Percentiles rank a stretch among this genome's conserved stretches.
Evolutionary conservation across 306 rosid genomes (phyloP).

Genomic region (Datisca glomerata): DNA sequence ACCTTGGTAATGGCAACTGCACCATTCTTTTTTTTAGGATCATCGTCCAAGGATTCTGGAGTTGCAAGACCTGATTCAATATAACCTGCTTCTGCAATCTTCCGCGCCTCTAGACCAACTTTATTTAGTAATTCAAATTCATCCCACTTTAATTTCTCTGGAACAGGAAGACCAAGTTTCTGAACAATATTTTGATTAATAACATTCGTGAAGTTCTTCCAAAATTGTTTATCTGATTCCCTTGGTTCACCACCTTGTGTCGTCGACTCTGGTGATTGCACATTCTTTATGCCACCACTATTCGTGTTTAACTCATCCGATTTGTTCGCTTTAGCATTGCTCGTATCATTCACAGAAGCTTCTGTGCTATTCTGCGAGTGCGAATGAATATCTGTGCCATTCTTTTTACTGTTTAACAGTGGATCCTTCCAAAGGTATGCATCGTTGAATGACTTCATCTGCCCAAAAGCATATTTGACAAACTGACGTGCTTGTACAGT

Average conservation of each 20-base stretch:
- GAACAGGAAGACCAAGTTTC: slow-evolving; percentile 63
- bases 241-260: slow-evolving; percentile 23
- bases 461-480: slow-evolving; percentile 90
- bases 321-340: slow-evolving; percentile 12
- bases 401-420: slow-evolving; percentile 19
- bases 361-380: slow-evolving; percentile 17
- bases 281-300: slow-evolving; percentile 26
- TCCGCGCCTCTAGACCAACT: slow-evolving; percentile 66
- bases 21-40: slow-evolving; percentile 23
- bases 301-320: slow-evolving; percentile 19
- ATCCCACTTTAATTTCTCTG: slow-evolving; percentile 82
- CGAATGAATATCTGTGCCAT: slow-evolving; percentile 22
- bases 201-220: slow-evolving; percentile 62
- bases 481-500: slow-evolving; percentile 79
- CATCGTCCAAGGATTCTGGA: slow-evolving; percentile 34
- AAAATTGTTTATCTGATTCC: slow-evolving; percentile 52
- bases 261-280: slow-evolving; percentile 19
- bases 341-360: slow-evolving; percentile 18
- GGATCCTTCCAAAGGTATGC: slow-evolving; percentile 30
- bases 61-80: slow-evolving; percentile 86
- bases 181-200: slow-evolving; percentile 59
- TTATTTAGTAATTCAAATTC: slow-evolving; percentile 65
- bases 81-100: slow-evolving; percentile 58
- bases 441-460: slow-evolving; percentile 64
- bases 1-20: slow-evolving; percentile 33